Conservation (phyloP, 371 early-diverging fungal species). For the Conidiobolus incongruus region DNA sequence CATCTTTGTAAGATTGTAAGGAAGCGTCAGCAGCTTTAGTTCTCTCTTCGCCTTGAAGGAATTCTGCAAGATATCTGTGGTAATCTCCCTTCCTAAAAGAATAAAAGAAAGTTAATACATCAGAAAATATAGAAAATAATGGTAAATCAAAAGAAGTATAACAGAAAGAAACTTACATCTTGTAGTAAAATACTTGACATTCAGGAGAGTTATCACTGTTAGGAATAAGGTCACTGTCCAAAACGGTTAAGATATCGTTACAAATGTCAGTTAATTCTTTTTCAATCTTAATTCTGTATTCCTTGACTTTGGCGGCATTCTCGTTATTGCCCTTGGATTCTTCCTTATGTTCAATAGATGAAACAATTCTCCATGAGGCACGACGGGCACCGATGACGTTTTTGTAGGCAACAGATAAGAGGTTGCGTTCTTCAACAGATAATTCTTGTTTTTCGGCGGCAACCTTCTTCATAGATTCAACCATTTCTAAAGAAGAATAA, state of each 20-base stretch:
- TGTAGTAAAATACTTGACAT: constrained; percentile 97
- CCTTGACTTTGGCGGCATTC: constrained; percentile 75
- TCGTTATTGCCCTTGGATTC: constrained; percentile 71
- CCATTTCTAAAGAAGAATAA: constrained; percentile 82
- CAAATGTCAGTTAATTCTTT: constrained; percentile 87
- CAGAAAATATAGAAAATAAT: constrained; percentile 5
- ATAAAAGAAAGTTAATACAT: not conserved
- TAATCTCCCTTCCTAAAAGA: constrained; percentile 91
- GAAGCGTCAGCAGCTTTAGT: constrained; percentile 73
- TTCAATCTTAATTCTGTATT: constrained; percentile 84
- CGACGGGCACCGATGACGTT: constrained; percentile 98
- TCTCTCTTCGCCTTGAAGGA: constrained; percentile 68
- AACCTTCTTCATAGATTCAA: constrained; percentile 77
- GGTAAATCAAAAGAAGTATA: no score
- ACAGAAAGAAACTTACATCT: constrained; percentile 50
- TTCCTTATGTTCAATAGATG: constrained; percentile 96
- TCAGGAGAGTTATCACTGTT: constrained; percentile 65
- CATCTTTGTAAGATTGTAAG: constrained; percentile 90
- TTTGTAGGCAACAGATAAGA: constrained; percentile 96
- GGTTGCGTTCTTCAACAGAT: constrained; percentile 93
- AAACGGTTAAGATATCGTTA: constrained; percentile 80
- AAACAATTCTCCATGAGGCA: constrained; percentile 98
- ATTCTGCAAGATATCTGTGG: constrained; percentile 98
- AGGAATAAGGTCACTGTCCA: constrained; percentile 77
- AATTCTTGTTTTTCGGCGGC: constrained; percentile 50